Evolutionary conservation across 2,329 filamentous ascomycete genomes (phyloP).

Genomic region (Sphaerulina populicola): DNA sequence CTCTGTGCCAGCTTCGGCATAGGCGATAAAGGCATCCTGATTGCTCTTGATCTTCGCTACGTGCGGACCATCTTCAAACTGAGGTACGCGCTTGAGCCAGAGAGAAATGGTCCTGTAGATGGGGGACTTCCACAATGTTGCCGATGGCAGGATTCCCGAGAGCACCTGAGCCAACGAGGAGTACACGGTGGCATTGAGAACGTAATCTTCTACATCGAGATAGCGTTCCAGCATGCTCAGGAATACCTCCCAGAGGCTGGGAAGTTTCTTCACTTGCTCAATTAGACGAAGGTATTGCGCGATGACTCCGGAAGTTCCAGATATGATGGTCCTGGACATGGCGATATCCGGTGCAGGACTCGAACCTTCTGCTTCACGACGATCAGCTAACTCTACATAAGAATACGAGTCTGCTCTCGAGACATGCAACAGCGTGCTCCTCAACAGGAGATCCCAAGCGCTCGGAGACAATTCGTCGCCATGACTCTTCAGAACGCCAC

Average conservation of each 20-base stretch:
- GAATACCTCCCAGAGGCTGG: slow-evolving; percentile 66
- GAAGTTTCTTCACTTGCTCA: slow-evolving; percentile 57
- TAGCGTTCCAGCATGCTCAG: slow-evolving; percentile 57
- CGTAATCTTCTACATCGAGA: slow-evolving; percentile 35
- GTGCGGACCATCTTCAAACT: slow-evolving; percentile 9
- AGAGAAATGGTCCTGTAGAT: slow-evolving; percentile 26
- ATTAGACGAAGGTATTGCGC: slow-evolving; percentile 69
- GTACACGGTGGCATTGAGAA: slow-evolving; percentile 39
- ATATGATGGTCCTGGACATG: slow-evolving; percentile 65
- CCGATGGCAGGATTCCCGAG: slow-evolving; percentile 23
- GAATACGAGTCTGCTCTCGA: slow-evolving; percentile 41
- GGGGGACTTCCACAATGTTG: slow-evolving; percentile 24
- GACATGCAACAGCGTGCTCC: slow-evolving; percentile 71
- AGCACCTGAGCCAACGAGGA: slow-evolving; percentile 36
- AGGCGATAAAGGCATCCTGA: slow-evolving; percentile 77
- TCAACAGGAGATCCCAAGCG: slow-evolving; percentile 76
- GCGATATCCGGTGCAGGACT: slow-evolving; percentile 35
- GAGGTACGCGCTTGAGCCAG: slow-evolving; percentile 29
- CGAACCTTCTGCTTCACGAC: not conserved
- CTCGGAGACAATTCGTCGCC: slow-evolving; percentile 68
- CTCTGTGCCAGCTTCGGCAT: slow-evolving; percentile 65
- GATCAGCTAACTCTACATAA: slow-evolving; percentile 12
- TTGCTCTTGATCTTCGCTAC: slow-evolving; percentile 40
- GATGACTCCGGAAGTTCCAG: slow-evolving; percentile 63
- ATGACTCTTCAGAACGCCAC: slow-evolving; percentile 87